These are phyloP conservation scores for Colletotrichum coccodes DNA, from an alignment of 2,329 filamentous ascomycete genomes.

Conservation along the genomic window DNA sequence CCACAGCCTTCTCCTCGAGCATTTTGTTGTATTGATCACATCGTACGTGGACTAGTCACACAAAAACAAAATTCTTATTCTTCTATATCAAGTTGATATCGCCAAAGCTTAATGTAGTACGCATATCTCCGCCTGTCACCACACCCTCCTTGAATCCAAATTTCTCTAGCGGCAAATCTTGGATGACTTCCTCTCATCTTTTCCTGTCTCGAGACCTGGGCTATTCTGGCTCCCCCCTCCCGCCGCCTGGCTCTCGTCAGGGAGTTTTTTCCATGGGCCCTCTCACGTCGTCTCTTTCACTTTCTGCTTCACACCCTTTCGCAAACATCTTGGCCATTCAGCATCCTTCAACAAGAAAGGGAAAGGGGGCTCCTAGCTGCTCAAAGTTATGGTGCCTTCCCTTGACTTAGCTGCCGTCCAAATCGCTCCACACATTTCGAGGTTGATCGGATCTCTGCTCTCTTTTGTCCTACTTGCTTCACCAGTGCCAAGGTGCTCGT, in stretches of 20 bases:
- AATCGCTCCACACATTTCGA: neutral
- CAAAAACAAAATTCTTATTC: neutral
- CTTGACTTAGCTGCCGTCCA: neutral
- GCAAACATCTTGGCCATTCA: neutral
- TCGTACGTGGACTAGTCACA: neutral
- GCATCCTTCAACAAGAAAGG: constrained; percentile 1
- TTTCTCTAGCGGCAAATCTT: constrained; percentile 4
- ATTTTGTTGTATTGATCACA: neutral
- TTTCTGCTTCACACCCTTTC: constrained; percentile 20
- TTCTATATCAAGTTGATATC: neutral
- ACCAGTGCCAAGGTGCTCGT: neutral
- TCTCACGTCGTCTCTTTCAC: constrained; percentile 10
- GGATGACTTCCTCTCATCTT: constrained; percentile 6
- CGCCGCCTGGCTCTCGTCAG: neutral
- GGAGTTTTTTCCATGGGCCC: neutral
- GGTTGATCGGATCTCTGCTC: neutral
- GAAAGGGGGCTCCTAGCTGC: neutral
- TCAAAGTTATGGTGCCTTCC: neutral
- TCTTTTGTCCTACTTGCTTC: neutral
- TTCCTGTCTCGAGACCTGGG: neutral
- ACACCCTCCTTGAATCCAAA: too few relatives aligned
- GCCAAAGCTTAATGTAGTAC: too few relatives aligned
- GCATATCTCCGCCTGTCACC: too few relatives aligned
- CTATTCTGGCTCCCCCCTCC: neutral
- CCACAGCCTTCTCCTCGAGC: neutral